Conservation (phyloP, 768 basidiomycete species). For the Mycena metata region DNA sequence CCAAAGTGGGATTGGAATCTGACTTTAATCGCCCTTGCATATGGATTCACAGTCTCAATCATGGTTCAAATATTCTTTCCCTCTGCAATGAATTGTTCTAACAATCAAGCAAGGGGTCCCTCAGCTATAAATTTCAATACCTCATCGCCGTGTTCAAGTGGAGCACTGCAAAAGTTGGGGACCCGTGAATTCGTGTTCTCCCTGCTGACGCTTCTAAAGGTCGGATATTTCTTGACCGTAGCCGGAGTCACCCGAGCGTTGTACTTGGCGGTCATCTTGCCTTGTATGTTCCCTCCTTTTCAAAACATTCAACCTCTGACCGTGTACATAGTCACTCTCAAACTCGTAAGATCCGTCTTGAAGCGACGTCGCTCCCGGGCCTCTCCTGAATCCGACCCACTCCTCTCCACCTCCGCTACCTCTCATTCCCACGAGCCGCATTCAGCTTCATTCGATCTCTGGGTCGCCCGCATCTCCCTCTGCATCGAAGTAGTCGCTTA, state of each 20-base stretch:
- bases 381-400: constrained; percentile 27
- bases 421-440: constrained; percentile 29
- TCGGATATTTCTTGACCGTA: constrained; percentile 63
- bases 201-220: constrained; percentile 45
- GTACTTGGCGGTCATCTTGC: constrained; percentile 58
- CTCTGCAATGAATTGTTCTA: neutral
- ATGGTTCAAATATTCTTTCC: constrained; percentile 44
- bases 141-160: constrained; percentile 57
- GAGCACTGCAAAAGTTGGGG: constrained; percentile 59
- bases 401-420: constrained; percentile 17
- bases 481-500: constrained; percentile 60
- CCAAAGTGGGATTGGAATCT: constrained; percentile 64
- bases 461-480: constrained; percentile 64
- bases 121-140: constrained; percentile 62
- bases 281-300: constrained; percentile 52
- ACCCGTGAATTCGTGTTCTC: neutral
- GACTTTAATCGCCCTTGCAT: constrained; percentile 55
- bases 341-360: constrained; percentile 46
- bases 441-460: constrained; percentile 65
- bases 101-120: constrained; percentile 52
- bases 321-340: constrained; percentile 54
- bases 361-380: constrained; percentile 18
- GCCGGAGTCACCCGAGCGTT: constrained; percentile 56
- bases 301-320: neutral
- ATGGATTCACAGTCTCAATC: constrained; percentile 51